Evolutionary conservation across 225 moss, liverwort and hornwort genomes (phyloP).

Genomic region (Takakia lepidozioides): DNA sequence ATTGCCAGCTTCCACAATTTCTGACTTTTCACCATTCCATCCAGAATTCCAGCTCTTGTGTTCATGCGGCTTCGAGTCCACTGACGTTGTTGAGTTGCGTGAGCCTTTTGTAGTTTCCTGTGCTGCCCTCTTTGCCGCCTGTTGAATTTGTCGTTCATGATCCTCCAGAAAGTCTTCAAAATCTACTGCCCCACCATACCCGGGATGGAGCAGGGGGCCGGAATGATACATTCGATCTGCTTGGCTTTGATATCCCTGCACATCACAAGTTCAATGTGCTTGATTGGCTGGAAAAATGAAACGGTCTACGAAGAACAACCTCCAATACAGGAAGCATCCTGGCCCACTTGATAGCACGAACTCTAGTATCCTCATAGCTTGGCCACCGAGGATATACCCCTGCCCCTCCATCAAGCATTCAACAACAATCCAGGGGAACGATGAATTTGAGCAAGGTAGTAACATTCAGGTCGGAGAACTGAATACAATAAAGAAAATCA

Average conservation of each 20-base stretch:
- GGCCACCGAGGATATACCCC: no score
- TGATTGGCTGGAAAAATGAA: conserved; percentile 20
- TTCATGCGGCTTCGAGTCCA: conserved; percentile 36
- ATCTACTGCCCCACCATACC: conserved; percentile 90
- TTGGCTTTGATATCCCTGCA: conserved; percentile 85
- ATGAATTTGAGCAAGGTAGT: no score
- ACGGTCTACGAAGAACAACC: conserved; percentile 4
- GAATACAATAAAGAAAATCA: no score
- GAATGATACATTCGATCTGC: conserved; percentile 96
- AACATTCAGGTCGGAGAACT: no score
- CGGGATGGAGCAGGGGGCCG: conserved; percentile 97
- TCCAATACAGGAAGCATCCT: no score
- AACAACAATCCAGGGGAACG: background rate
- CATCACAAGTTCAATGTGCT: conserved; percentile 49
- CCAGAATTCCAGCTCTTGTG: conserved; percentile 16
- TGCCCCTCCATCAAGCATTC: conserved; percentile 14
- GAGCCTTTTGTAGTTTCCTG: conserved; percentile 15
- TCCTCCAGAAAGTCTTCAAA: conserved; percentile 96
- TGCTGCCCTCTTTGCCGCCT: conserved; percentile 78
- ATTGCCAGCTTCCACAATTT: conserved; percentile 49
- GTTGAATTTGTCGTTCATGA: conserved; percentile 82
- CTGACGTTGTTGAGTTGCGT: conserved; percentile 18
- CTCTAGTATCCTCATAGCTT: no score
- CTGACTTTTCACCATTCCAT: conserved; percentile 33
- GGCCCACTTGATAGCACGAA: no score